phyloP scores from a whole-genome alignment of 805 yeast species.

The Phaffomyces thermotolerans region DNA sequence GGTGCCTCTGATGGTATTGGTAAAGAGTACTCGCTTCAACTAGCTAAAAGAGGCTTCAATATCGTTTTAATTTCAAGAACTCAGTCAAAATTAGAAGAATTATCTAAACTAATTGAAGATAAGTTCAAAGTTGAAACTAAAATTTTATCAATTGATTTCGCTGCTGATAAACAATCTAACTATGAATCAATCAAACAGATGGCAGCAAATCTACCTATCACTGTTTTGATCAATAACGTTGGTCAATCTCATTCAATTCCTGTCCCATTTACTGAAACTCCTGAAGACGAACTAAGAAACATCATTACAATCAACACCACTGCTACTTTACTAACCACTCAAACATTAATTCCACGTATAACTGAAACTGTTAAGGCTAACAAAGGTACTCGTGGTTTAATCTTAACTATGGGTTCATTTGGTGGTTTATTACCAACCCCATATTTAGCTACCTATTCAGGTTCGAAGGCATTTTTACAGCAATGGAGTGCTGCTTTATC shows the following conservation, averaged over 20 bases:
- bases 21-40: slow-evolving; percentile 79
- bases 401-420: slow-evolving; percentile 94
- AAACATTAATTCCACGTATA: slow-evolving; percentile 69
- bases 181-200: slow-evolving; percentile 44
- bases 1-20: slow-evolving; percentile 99
- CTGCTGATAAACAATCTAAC: slow-evolving; percentile 51
- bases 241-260: slow-evolving; percentile 95
- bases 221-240: slow-evolving; percentile 83
- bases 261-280: slow-evolving; percentile 82
- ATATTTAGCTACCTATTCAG: slow-evolving; percentile 85
- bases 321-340: slow-evolving; percentile 80
- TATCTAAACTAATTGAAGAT: slow-evolving; percentile 55
- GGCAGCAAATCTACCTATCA: slow-evolving; percentile 48
- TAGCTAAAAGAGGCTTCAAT: slow-evolving; percentile 81
- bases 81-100: slow-evolving; percentile 57
- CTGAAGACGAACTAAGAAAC: slow-evolving; percentile 61
- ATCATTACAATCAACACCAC: slow-evolving; percentile 82
- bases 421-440: slow-evolving; percentile 95
- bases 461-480: slow-evolving; percentile 92
- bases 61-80: slow-evolving; percentile 82
- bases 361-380: slow-evolving; percentile 38
- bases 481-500: slow-evolving; percentile 87
- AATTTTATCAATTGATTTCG: slow-evolving; percentile 71
- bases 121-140: slow-evolving; percentile 58
- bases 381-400: slow-evolving; percentile 54